A percentile compares a stretch with the other conserved stretches of the same genome.
phyloP scores from a whole-genome alignment of 2,329 filamentous ascomycete genomes.

The Ophiocordyceps polyrhachis-furcata region DNA sequence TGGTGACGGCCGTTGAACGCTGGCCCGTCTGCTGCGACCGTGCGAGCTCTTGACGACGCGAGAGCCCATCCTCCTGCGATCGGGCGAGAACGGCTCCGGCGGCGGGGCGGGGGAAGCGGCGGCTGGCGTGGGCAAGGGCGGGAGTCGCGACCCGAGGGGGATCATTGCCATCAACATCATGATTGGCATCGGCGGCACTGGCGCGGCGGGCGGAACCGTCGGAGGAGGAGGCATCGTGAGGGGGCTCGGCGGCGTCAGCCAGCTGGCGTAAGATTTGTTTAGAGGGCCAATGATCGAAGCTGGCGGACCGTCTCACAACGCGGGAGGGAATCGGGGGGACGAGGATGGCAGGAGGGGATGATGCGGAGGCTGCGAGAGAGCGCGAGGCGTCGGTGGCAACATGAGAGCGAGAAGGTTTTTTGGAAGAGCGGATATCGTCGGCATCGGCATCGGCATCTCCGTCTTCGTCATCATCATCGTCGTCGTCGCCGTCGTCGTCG shows the following conservation, averaged over 20 bases:
- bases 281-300: conserved; percentile 44
- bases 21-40: conserved; percentile 12
- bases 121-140: not conserved
- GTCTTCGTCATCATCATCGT: not conserved
- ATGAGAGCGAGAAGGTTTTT: conserved; percentile 19
- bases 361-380: conserved; percentile 19
- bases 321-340: not conserved
- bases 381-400: not conserved
- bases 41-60: conserved; percentile 27
- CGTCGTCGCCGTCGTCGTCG: conserved; percentile 6
- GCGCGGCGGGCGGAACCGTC: conserved; percentile 21
- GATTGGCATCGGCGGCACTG: conserved; percentile 2
- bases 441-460: conserved; percentile 9
- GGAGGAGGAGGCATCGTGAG: conserved; percentile 23
- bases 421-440: conserved; percentile 16
- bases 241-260: conserved; percentile 18
- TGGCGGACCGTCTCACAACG: conserved; percentile 38
- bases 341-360: conserved; percentile 23
- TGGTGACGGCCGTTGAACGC: conserved; percentile 5
- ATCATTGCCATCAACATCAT: not conserved
- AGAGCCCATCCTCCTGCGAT: not conserved
- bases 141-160: not conserved
- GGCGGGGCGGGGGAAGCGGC: not conserved
- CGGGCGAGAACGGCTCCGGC: not conserved
- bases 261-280: conserved; percentile 9